Percentiles rank a stretch among this genome's conserved stretches.
These are phyloP conservation scores for Podaxis pistillaris DNA, from an alignment of 768 basidiomycete species.

Conservation along the genomic window DNA sequence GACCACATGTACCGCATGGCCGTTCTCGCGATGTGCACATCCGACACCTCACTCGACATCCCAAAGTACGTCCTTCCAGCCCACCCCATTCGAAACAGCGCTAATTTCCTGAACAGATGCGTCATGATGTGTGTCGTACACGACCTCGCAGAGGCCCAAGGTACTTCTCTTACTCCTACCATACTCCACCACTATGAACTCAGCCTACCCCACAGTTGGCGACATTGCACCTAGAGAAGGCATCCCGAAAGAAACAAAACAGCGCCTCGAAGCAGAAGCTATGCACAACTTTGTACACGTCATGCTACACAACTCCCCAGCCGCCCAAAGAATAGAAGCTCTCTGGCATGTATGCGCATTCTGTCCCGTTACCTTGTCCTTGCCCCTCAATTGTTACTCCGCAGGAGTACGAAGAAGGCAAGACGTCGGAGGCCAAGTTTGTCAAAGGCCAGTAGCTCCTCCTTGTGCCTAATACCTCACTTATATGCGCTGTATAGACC, in stretches of 20 bases:
- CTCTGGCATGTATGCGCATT: constrained; percentile 64
- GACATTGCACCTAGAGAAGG: constrained; percentile 92
- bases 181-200: neutral
- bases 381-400: neutral
- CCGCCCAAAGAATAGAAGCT: constrained; percentile 62
- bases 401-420: constrained; percentile 82
- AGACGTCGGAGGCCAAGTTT: constrained; percentile 74
- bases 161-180: constrained; percentile 29
- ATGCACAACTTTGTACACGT: constrained; percentile 88
- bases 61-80: constrained; percentile 51
- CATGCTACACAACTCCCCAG: constrained; percentile 79
- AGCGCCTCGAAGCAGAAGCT: constrained; percentile 76
- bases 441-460: constrained; percentile 64
- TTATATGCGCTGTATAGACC: constrained; percentile 43
- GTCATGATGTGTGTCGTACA: constrained; percentile 92
- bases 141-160: constrained; percentile 95
- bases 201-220: constrained; percentile 56
- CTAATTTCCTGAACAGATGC: constrained; percentile 43
- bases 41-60: constrained; percentile 69
- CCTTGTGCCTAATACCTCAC: neutral
- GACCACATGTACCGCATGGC: constrained; percentile 99
- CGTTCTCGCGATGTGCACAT: constrained; percentile 84
- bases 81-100: neutral
- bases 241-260: constrained; percentile 80
- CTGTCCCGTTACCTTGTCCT: neutral